Percentiles rank a stretch among this genome's conserved stretches.
These are phyloP conservation scores for Xylaria castorea DNA, from an alignment of 495 filamentous ascomycete species.

Conservation along the genomic window DNA sequence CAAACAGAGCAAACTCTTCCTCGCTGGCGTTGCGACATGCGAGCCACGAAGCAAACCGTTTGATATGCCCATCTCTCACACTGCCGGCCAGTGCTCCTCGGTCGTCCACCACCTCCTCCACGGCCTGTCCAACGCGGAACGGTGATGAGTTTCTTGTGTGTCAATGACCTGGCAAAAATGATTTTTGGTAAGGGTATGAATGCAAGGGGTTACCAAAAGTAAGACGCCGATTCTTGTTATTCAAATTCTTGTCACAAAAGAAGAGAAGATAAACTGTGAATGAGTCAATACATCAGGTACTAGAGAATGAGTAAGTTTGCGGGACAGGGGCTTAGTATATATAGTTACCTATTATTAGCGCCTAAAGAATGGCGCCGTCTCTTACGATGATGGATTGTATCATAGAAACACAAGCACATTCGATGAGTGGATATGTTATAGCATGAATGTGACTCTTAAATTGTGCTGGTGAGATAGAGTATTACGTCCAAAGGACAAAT, in stretches of 20 bases:
- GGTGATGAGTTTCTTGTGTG: background rate
- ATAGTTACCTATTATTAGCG: conserved; percentile 2
- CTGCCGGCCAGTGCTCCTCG: background rate
- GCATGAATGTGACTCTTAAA: background rate
- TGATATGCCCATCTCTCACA: conserved; percentile 6
- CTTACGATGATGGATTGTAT: background rate
- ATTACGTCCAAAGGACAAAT: background rate
- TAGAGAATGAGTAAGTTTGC: background rate
- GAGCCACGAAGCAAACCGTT: conserved; percentile 16
- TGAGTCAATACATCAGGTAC: conserved; percentile 9
- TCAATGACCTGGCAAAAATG: background rate
- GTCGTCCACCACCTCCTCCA: background rate
- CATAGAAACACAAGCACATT: too few species aligned
- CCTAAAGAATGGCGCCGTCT: background rate
- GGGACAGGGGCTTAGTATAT: background rate
- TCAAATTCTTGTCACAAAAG: background rate
- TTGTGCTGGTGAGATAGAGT: background rate
- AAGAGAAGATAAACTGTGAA: conserved; percentile 5
- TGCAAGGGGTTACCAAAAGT: background rate
- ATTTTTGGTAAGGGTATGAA: background rate
- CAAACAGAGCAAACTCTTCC: conserved; percentile 3
- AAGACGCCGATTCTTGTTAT: background rate
- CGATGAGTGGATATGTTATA: background rate
- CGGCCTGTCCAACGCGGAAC: background rate
- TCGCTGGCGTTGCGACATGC: background rate